phyloP scores from a whole-genome alignment of 208 protist genomes.

The Leptomonas pyrrhocoris region DNA sequence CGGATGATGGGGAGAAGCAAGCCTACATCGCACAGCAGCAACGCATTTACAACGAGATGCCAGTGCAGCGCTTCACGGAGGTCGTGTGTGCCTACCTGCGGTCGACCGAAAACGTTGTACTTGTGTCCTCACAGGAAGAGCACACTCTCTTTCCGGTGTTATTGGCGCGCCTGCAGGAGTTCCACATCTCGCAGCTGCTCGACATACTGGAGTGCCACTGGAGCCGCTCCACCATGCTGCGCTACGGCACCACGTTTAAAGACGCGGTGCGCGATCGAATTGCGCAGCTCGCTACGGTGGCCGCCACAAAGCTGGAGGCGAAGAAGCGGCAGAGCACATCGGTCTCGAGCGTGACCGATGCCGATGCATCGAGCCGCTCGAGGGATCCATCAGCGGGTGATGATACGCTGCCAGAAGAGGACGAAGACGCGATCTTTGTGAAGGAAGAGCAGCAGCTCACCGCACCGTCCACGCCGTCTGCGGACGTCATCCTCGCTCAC shows the following conservation, averaged over 20 bases:
- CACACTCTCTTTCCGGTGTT: conserved; percentile 76
- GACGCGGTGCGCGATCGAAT: conserved; percentile 75
- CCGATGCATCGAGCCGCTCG: neutral
- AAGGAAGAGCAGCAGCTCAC: conserved; percentile 16
- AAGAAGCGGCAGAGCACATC: conserved; percentile 5
- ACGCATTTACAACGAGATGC: conserved; percentile 31
- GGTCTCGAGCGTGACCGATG: neutral
- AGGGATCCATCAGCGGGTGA: neutral
- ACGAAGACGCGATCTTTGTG: conserved; percentile 22
- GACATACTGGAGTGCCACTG: conserved; percentile 69
- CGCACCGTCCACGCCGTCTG: neutral
- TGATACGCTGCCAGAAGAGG: neutral
- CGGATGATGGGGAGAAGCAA: neutral
- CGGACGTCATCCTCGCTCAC: conserved; percentile 46
- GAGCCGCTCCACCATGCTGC: conserved; percentile 69
- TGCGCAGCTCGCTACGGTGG: conserved; percentile 52
- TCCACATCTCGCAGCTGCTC: conserved; percentile 58
- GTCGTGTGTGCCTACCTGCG: conserved; percentile 49
- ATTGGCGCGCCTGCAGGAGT: conserved; percentile 49
- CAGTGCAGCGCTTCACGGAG: conserved; percentile 39
- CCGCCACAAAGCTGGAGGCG: conserved; percentile 17
- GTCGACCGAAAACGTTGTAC: conserved; percentile 43
- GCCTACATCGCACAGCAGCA: conserved; percentile 20
- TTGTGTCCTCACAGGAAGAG: conserved; percentile 72
- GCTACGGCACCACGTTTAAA: conserved; percentile 66